These are phyloP conservation scores for Agrocybe chaxingu DNA, from an alignment of 768 basidiomycete species.

Conservation along the genomic window DNA sequence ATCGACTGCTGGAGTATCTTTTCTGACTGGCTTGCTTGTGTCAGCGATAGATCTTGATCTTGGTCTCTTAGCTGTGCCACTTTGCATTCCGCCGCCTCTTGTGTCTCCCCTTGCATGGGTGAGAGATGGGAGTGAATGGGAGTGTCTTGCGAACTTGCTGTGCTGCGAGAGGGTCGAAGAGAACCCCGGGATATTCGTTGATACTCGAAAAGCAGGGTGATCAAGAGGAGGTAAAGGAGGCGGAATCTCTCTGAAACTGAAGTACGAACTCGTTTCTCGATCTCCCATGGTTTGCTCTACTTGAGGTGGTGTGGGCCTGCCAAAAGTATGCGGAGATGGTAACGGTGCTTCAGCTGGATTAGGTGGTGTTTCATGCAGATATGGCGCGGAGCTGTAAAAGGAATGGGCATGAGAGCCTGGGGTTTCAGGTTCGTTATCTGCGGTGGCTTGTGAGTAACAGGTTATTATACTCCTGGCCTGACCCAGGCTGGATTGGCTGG, in stretches of 20 bases:
- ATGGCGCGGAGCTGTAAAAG: conserved; percentile 12
- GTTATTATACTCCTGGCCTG: conserved; percentile 13
- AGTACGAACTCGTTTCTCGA: conserved; percentile 24
- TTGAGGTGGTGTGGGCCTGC: conserved; percentile 26
- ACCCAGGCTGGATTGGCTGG: conserved; percentile 19
- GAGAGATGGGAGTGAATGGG: conserved; percentile 17
- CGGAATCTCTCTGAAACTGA: conserved; percentile 29
- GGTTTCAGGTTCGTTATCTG: conserved; percentile 12
- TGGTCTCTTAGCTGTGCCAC: conserved; percentile 5
- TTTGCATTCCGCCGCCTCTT: conserved; percentile 1
- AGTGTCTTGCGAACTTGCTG: conserved; percentile 6
- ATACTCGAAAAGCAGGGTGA: conserved; percentile 35
- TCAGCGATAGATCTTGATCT: conserved; percentile 13
- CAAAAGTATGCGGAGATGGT: conserved; percentile 32
- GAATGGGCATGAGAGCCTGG: conserved; percentile 15
- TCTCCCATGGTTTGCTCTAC: conserved; percentile 7
- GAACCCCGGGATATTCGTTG: background rate
- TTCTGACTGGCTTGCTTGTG: conserved; percentile 2
- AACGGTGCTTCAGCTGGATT: conserved; percentile 11
- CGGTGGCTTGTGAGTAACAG: conserved; percentile 6
- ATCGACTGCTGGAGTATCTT: conserved; percentile 1
- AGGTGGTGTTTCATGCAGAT: conserved; percentile 6
- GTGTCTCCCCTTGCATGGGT: conserved; percentile 2
- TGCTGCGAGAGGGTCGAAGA: background rate
- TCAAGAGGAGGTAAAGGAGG: conserved; percentile 57